Evolutionary conservation across 2,329 filamentous ascomycete species (phyloP).

Genomic region (Trichoderma simmonsii): DNA sequence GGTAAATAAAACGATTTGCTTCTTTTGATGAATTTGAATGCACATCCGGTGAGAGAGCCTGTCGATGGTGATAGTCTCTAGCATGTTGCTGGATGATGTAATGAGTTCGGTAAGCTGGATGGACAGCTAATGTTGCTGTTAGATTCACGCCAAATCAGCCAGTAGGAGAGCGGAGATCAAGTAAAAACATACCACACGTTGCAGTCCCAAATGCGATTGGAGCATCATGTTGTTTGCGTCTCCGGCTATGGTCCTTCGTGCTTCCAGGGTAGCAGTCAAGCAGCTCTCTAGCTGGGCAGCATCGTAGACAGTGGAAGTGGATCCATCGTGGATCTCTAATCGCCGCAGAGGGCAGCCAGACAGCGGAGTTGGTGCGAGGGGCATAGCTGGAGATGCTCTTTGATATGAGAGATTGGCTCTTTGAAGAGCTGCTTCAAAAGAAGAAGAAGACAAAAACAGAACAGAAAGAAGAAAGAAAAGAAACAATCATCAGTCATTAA

Average conservation of each 20-base stretch:
- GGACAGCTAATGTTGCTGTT: slow-evolving; percentile 26
- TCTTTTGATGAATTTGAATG: slow-evolving; percentile 27
- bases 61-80: slow-evolving; percentile 26
- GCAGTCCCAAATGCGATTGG: slow-evolving; percentile 25
- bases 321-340: slow-evolving; percentile 30
- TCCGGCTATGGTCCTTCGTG: slow-evolving; percentile 21
- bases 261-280: slow-evolving; percentile 31
- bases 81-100: slow-evolving; percentile 7
- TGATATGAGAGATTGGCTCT: neutral
- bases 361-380: slow-evolving; percentile 30
- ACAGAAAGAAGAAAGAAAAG: neutral
- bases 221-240: slow-evolving; percentile 25
- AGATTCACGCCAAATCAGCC: neutral
- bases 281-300: slow-evolving; percentile 22
- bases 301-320: slow-evolving; percentile 24
- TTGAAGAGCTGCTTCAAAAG: neutral
- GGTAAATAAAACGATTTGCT: slow-evolving; percentile 26
- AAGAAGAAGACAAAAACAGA: neutral
- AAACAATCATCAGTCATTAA: neutral
- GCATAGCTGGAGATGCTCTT: slow-evolving; percentile 23
- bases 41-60: slow-evolving; percentile 24
- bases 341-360: slow-evolving; percentile 30
- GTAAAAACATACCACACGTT: slow-evolving; percentile 26
- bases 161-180: neutral
- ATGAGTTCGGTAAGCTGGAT: slow-evolving; percentile 30